Percentiles rank a stretch among this genome's conserved stretches.
phyloP scores from a whole-genome alignment of 2,329 filamentous ascomycete species.

The Ustulina deusta region DNA sequence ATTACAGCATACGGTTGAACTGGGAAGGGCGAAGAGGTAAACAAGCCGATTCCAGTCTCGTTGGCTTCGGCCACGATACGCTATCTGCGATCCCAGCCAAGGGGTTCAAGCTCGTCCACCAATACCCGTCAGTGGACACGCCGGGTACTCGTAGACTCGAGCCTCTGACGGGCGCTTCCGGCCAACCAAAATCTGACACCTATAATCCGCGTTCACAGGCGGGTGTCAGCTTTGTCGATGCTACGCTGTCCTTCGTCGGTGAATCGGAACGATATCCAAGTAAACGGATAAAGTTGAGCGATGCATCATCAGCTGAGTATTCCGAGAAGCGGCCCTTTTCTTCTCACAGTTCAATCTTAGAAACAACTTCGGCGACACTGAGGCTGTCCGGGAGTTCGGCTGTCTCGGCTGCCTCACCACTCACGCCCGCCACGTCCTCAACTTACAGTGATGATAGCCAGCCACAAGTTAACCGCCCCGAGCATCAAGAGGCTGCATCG shows the following conservation, averaged over 20 bases:
- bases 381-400: slow-evolving; percentile 45
- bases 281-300: slow-evolving; percentile 48
- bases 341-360: slow-evolving; percentile 50
- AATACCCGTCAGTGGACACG: slow-evolving; percentile 48
- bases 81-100: slow-evolving; percentile 48
- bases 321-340: slow-evolving; percentile 47
- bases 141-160: slow-evolving; percentile 49
- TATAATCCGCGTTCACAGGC: slow-evolving; percentile 35
- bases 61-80: slow-evolving; percentile 47
- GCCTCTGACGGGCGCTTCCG: slow-evolving; percentile 45
- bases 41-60: slow-evolving; percentile 57
- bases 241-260: slow-evolving; percentile 38
- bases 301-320: slow-evolving; percentile 42
- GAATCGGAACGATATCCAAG: slow-evolving; percentile 44
- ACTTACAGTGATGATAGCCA: slow-evolving; percentile 55
- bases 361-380: slow-evolving; percentile 45
- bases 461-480: slow-evolving; percentile 41
- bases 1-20: slow-evolving; percentile 84
- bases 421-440: slow-evolving; percentile 57
- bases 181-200: slow-evolving; percentile 39
- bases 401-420: slow-evolving; percentile 52
- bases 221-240: slow-evolving; percentile 40
- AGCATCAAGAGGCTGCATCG: slow-evolving; percentile 38
- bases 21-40: slow-evolving; percentile 80
- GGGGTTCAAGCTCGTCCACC: slow-evolving; percentile 54